Base-by-base conservation (phyloP, 495 filamentous ascomycete species). In the Neurospora tetrasperma region DNA sequence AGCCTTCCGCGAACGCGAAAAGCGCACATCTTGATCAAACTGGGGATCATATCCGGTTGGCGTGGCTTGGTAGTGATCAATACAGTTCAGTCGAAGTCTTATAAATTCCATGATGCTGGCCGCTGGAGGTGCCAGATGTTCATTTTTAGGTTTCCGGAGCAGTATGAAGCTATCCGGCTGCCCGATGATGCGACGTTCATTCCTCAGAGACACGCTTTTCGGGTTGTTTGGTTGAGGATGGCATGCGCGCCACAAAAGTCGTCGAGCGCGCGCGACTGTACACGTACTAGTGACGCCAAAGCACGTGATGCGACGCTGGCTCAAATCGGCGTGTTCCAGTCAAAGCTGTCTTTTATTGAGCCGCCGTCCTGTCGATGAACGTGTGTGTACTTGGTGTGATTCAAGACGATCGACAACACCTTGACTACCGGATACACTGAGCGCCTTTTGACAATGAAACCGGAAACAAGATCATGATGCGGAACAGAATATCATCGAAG, bases 11-110 rank as follows among this genome's bases (percentile, higher is more conserved):
- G 79, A 80, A 80, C 84, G 86, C 46, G 80, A 84, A 72, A 80
- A 82, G 6, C 74, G 83, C 18, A 85, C 80, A 79, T 89, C 84
- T 71, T 84, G 86, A 72, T 89, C 90, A 73, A 98, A 83, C 46
- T 85, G 85, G 74, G 96, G 95, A 79, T 98, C 96, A 79, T 97
- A 91, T 74, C 86, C 84, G 12, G 93, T 92, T 43, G 93, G 91
- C 35, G 82, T 84, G 44, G 89, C 85, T 80, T 96, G 94, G 80
- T 98, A 99, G 80, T 94, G 89, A 82, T 98, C 96, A 82, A 98
- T 90, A 84, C 93, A 96, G 80, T 98, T 96, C 75, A 99, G 86
- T 72, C 94, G 92, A 76, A 99, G 89, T 73, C 91, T 90, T 81
- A 98, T 93, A 69, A 86, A 82, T 74, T 91, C 90, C 91, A 85